Evolutionary conservation across 495 filamentous ascomycete species (phyloP), one percentile per base, ranked within the genome.

Genomic region (Sporormia fimetaria): DNA sequence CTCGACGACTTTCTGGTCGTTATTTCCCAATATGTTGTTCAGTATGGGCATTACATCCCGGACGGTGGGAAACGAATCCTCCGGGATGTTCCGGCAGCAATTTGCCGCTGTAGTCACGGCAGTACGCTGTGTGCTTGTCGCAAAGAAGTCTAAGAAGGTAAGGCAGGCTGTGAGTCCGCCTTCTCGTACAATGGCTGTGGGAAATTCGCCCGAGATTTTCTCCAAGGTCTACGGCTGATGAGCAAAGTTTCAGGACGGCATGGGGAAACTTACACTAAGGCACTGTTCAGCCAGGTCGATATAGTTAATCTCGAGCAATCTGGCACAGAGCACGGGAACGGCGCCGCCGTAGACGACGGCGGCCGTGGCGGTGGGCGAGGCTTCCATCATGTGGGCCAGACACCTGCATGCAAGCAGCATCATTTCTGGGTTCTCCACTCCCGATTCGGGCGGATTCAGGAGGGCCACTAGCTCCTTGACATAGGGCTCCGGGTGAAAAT

Each of bases 271-370:
- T 62, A 80, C 76, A 62, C 86, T 99, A 12, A 99, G 66, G 17
- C 87, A 84, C 64, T 99, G 92, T 60, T 99, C 92, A 21, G 92
- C 92, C 43, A 99, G 67, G 62, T 99, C 92, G 55, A 99, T 96
- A 58, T 83, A 96, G 22, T 86, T 76, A 36, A 94, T 94, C 56
- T 96, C 87, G 37, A 95, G 64, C 29, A 99, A 67, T 63, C 96
- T 99, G 52, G 83, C 75, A 63, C 90, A 95, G 10, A 99, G 66
- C 16, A 96, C 75, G 1, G 92, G 88, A 11, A 99, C 88, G 31
- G 92, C 92, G 27, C 86, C 84, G 11, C 87, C 87, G 57, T 95
- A 96, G 24, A 96, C 92, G 16, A 99, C 86, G 59, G 88, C 93
- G 11, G 87, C 83, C 17, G 87, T 87, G 36, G 90, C 87, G 12